These are phyloP conservation scores for Ballota nigra DNA, from an alignment of 257 asterid genomes.

Conservation along the genomic window DNA sequence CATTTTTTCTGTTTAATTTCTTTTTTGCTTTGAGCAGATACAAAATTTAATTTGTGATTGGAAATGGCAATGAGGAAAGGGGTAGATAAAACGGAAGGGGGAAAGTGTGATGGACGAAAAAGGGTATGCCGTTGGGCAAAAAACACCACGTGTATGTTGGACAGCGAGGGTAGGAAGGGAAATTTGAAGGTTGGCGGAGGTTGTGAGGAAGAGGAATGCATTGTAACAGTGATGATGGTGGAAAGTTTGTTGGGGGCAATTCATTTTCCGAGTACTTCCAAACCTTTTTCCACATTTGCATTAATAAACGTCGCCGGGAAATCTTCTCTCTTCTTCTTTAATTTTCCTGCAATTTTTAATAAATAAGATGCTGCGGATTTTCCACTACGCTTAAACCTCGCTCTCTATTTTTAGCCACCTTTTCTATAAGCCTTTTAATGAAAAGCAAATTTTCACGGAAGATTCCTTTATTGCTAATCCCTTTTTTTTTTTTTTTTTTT, in stretches of 20 bases:
- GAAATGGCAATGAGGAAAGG: background rate
- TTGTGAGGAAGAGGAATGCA: background rate
- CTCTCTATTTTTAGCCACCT: background rate
- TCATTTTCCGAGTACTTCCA: background rate
- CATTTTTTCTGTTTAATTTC: too few relatives aligned
- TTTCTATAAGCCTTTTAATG: background rate
- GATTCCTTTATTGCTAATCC: background rate
- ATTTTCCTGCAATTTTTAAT: background rate
- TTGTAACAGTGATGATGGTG: background rate
- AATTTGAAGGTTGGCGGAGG: too few relatives aligned
- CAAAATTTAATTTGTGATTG: too few relatives aligned
- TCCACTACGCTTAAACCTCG: background rate
- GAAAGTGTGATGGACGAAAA: background rate
- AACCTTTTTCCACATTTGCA: background rate
- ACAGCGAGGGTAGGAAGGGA: background rate
- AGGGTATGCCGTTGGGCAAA: too few relatives aligned
- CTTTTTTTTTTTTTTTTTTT: background rate
- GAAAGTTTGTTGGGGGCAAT: background rate
- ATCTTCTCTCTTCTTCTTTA: background rate
- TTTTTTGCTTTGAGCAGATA: too few relatives aligned
- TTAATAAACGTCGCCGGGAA: background rate
- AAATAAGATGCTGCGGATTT: background rate
- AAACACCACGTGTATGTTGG: background rate
- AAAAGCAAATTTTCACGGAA: background rate
- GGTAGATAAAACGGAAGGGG: background rate